Percentiles rank a stretch among this genome's conserved stretches.
Conservation (phyloP, 2,329 filamentous ascomycete genomes). For the Monosporascus sp. region DNA sequence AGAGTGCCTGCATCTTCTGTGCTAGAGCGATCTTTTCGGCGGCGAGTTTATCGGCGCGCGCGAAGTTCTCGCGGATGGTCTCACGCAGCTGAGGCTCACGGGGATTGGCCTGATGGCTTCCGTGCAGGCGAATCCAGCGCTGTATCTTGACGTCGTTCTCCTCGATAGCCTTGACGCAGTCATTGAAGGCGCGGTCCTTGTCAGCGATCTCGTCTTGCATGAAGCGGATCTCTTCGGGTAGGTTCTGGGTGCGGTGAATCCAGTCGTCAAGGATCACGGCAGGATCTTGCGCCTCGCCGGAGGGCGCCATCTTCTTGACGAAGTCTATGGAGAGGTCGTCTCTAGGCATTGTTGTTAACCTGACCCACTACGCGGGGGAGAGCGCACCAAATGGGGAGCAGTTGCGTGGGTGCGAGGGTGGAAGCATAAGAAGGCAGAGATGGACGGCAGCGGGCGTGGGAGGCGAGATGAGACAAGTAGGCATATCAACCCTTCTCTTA, state of each 20-base stretch:
- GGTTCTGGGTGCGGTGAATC: conserved; percentile 68
- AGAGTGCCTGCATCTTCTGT: conserved; percentile 54
- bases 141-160: conserved; percentile 72
- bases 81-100: conserved; percentile 66
- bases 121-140: conserved; percentile 74
- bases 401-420: conserved; percentile 4
- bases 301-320: conserved; percentile 59
- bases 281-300: conserved; percentile 54
- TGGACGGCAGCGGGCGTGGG: background rate
- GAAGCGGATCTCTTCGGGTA: conserved; percentile 77
- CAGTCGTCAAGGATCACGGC: conserved; percentile 74
- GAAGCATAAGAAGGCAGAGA: background rate
- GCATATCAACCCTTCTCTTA: background rate
- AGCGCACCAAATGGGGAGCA: conserved; percentile 13
- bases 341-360: conserved; percentile 66
- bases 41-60: conserved; percentile 63
- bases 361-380: conserved; percentile 24
- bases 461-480: background rate
- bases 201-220: conserved; percentile 78
- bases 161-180: conserved; percentile 63
- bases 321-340: conserved; percentile 69
- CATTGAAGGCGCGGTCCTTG: conserved; percentile 68
- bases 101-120: conserved; percentile 67
- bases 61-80: conserved; percentile 62
- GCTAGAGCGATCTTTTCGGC: conserved; percentile 69